These are phyloP conservation scores for Inga leiocalycina DNA, from an alignment of 306 rosid genomes.

Conservation along the genomic window DNA sequence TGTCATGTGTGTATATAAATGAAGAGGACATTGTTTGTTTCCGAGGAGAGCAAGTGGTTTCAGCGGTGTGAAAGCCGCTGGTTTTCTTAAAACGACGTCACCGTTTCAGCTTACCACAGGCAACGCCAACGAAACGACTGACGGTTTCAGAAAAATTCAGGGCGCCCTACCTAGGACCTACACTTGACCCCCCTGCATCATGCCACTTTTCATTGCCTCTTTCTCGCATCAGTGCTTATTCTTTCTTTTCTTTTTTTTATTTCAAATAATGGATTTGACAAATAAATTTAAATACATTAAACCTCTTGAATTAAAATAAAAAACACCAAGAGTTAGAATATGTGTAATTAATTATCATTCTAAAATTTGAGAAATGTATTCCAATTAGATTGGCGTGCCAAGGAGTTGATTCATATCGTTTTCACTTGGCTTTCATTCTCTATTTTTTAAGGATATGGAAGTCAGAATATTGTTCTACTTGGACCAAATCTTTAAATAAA, in stretches of 20 bases:
- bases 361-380: too few species aligned
- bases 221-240: neutral
- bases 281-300: neutral
- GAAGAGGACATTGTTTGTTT: neutral
- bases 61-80: constrained; percentile 47
- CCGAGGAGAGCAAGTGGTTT: constrained; percentile 43
- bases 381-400: too few species aligned
- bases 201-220: constrained; percentile 23
- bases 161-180: constrained; percentile 6
- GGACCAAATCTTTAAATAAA: too few species aligned
- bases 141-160: constrained; percentile 12
- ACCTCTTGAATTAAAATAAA: neutral
- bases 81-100: constrained; percentile 46
- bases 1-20: neutral
- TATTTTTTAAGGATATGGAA: too few species aligned
- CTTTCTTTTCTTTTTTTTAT: too few species aligned
- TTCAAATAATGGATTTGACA: too few species aligned
- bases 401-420: too few species aligned
- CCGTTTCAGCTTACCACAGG: neutral
- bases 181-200: neutral
- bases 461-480: too few species aligned
- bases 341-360: too few species aligned
- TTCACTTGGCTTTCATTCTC: too few species aligned
- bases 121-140: neutral
- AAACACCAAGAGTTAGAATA: too few species aligned